phyloP scores from a whole-genome alignment of 2,329 filamentous ascomycete species.

The Colletotrichum cordylinicola region DNA sequence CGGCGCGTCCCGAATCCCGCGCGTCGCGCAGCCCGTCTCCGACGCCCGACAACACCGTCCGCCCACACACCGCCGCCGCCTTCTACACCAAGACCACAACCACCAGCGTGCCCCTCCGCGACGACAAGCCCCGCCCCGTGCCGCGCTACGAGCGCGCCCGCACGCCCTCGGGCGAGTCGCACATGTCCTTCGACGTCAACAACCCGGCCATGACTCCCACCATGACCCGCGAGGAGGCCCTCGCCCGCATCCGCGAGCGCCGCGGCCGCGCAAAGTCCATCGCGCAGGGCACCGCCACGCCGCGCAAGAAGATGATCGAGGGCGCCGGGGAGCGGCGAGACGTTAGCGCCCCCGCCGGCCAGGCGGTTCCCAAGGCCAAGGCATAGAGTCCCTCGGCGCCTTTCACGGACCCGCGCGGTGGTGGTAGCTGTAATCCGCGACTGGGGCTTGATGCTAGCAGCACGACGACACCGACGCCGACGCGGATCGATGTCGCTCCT shows the following conservation, averaged over 20 bases:
- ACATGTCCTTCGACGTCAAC: slow-evolving; percentile 54
- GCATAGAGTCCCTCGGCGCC: slow-evolving; percentile 13
- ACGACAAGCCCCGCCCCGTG: slow-evolving; percentile 42
- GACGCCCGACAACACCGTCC: slow-evolving; percentile 23
- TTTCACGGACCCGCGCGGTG: background rate
- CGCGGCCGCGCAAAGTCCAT: slow-evolving; percentile 74
- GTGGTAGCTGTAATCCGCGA: background rate
- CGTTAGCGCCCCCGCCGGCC: slow-evolving; percentile 48
- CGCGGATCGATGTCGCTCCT: background rate
- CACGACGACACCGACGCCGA: background rate
- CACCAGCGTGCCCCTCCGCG: slow-evolving; percentile 56
- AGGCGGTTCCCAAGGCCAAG: slow-evolving; percentile 16
- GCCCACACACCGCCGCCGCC: slow-evolving; percentile 52
- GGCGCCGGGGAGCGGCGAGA: slow-evolving; percentile 51
- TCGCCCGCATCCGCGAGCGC: slow-evolving; percentile 77
- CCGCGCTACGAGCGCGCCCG: slow-evolving; percentile 52
- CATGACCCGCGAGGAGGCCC: slow-evolving; percentile 75
- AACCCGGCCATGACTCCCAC: slow-evolving; percentile 68
- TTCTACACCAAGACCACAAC: slow-evolving; percentile 58
- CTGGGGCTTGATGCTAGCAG: background rate
- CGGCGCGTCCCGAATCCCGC: background rate
- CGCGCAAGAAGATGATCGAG: slow-evolving; percentile 62
- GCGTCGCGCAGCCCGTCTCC: slow-evolving; percentile 2
- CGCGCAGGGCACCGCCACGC: slow-evolving; percentile 66
- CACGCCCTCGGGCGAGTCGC: slow-evolving; percentile 47